phyloP scores from a whole-genome alignment of 805 yeast species.

The Candida namnaoensis region DNA sequence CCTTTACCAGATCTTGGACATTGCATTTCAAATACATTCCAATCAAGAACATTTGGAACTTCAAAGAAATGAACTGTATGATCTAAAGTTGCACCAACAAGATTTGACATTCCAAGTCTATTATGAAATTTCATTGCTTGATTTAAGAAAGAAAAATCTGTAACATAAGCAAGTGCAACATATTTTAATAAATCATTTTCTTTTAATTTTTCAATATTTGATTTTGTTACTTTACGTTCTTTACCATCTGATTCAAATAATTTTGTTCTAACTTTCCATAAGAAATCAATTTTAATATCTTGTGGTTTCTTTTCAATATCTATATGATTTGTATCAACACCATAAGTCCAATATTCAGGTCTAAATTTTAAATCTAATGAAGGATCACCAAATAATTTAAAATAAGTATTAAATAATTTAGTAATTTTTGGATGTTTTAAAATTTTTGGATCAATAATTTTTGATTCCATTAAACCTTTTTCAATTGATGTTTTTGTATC shows the following conservation, averaged over 20 bases:
- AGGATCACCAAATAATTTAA: background rate
- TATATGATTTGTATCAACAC: slow-evolving; percentile 7
- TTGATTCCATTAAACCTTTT: background rate
- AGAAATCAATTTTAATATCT: slow-evolving; percentile 10
- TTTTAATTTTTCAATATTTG: slow-evolving; percentile 8
- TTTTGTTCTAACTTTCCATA: slow-evolving; percentile 3
- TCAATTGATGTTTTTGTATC: background rate
- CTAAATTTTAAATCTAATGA: slow-evolving; percentile 16
- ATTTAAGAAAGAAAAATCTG: slow-evolving; percentile 48
- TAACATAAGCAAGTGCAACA: slow-evolving; percentile 49
- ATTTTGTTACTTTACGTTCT: background rate
- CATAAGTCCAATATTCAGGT: slow-evolving; percentile 21
- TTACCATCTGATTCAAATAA: background rate
- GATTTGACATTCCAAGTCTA: slow-evolving; percentile 34
- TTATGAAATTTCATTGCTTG: slow-evolving; percentile 43
- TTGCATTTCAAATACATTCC: slow-evolving; percentile 41
- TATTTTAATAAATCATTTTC: slow-evolving; percentile 31
- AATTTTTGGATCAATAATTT: background rate
- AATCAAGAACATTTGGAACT: slow-evolving; percentile 35
- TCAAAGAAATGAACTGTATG: slow-evolving; percentile 62
- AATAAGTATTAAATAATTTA: slow-evolving; percentile 17
- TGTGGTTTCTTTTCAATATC: slow-evolving; percentile 9
- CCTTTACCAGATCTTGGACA: slow-evolving; percentile 42
- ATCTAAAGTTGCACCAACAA: slow-evolving; percentile 53
- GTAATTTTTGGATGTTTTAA: background rate